These are phyloP conservation scores for Botrytis aclada DNA, from an alignment of 2,329 filamentous ascomycete genomes.

Conservation along the genomic window DNA sequence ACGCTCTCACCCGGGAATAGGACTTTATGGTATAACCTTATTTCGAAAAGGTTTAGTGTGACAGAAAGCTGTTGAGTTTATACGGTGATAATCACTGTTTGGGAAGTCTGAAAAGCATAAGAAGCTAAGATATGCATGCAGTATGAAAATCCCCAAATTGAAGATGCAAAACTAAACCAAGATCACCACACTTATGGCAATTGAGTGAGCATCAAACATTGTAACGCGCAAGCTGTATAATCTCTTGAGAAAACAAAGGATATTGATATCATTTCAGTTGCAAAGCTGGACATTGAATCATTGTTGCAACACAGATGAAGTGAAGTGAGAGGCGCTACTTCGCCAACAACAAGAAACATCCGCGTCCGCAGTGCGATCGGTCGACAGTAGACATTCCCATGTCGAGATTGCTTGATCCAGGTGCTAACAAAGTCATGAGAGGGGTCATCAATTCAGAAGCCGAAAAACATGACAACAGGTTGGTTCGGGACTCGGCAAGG, in stretches of 20 bases:
- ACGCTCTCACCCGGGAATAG: background rate
- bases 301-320: background rate
- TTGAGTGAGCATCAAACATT: background rate
- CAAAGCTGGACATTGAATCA: background rate
- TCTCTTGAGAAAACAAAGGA: background rate
- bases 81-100: background rate
- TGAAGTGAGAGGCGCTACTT: background rate
- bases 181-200: conserved; percentile 1
- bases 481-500: background rate
- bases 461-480: background rate
- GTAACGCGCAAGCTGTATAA: background rate
- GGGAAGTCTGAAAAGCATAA: background rate
- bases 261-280: background rate
- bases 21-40: background rate
- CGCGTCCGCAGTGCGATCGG: background rate
- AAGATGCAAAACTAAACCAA: background rate
- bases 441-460: background rate
- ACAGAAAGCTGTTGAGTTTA: background rate
- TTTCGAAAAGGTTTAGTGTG: background rate
- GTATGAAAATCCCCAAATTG: background rate
- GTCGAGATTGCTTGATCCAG: background rate
- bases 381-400: background rate
- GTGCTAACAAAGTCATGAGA: background rate
- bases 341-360: background rate
- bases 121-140: background rate